phyloP scores from a whole-genome alignment of 2,329 filamentous ascomycete genomes.

The Fusarium liriodendri region DNA sequence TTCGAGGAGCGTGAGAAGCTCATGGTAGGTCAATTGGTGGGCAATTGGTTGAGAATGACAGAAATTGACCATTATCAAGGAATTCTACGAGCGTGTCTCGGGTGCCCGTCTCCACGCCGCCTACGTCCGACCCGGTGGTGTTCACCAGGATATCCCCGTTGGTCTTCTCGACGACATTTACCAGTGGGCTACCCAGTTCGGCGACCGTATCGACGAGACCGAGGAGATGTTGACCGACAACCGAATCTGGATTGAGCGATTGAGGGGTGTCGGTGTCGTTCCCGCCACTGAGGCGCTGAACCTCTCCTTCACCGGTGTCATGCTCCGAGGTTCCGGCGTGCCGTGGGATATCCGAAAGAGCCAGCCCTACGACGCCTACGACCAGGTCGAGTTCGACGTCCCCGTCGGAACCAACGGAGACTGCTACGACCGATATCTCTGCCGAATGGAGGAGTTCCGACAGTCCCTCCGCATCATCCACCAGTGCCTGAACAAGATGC shows the following conservation, averaged over 20 bases:
- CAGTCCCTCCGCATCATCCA: slow-evolving; percentile 98
- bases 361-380: slow-evolving; percentile 97
- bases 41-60: not conserved
- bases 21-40: slow-evolving; percentile 75
- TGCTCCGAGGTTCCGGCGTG: slow-evolving; percentile 96
- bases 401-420: slow-evolving; percentile 97
- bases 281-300: slow-evolving; percentile 94
- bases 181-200: slow-evolving; percentile 99
- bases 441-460: slow-evolving; percentile 99
- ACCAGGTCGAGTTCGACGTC: slow-evolving; percentile 97
- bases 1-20: slow-evolving; percentile 99
- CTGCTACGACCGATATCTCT: slow-evolving; percentile 99
- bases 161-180: slow-evolving; percentile 98
- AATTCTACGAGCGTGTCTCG: slow-evolving; percentile 99
- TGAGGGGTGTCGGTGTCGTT: slow-evolving; percentile 91
- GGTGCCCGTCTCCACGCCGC: slow-evolving; percentile 97
- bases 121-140: slow-evolving; percentile 95
- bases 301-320: slow-evolving; percentile 95
- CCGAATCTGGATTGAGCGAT: slow-evolving; percentile 97
- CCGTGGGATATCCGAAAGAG: slow-evolving; percentile 98
- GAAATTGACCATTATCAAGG: slow-evolving; percentile 63
- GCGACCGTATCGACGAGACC: slow-evolving; percentile 97
- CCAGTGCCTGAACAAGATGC: slow-evolving; percentile 99
- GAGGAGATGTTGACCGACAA: slow-evolving; percentile 99
- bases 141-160: slow-evolving; percentile 93